phyloP scores from a whole-genome alignment of 163 green algal species.

The Prototheca wickerhamii region DNA sequence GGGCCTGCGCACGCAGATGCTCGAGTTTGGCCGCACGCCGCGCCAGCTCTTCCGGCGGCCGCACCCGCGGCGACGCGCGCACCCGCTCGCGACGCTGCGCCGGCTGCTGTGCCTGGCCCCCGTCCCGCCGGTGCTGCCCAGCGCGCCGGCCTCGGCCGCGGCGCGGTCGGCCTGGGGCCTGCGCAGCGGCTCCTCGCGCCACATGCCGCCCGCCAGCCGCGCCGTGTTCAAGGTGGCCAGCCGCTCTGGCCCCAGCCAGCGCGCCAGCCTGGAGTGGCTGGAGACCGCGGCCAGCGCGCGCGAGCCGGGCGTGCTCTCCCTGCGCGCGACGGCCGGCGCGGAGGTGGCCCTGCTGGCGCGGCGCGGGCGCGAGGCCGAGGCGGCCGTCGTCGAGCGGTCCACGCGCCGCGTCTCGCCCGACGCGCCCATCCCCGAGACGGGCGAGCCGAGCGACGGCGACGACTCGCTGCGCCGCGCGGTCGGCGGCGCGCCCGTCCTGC shows the following conservation, averaged over 20 bases:
- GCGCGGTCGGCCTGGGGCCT: not conserved
- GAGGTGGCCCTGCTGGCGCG: constrained; percentile 27
- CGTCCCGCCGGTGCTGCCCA: not conserved
- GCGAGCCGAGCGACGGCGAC: no score
- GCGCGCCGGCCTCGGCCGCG: not conserved
- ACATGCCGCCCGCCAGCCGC: constrained; percentile 12
- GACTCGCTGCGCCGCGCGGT: no score
- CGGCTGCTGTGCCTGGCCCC: constrained; percentile 3
- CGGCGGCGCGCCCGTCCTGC: no score
- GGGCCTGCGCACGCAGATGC: constrained; percentile 68
- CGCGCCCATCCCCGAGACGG: no score
- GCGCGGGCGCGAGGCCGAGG: constrained; percentile 12
- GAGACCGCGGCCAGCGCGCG: constrained; percentile 16
- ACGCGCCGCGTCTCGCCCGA: not conserved
- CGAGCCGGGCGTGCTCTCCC: constrained; percentile 25
- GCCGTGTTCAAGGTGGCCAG: constrained; percentile 22
- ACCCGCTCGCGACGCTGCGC: constrained; percentile 1
- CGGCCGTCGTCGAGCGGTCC: not conserved
- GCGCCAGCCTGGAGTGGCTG: constrained; percentile 30
- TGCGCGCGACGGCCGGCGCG: constrained; percentile 18
- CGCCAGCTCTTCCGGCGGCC: constrained; percentile 49
- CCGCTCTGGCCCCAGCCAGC: constrained; percentile 4
- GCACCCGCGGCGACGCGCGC: constrained; percentile 26
- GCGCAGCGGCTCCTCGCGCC: not conserved
- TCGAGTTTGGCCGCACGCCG: constrained; percentile 92